Evolutionary conservation across 2,329 filamentous ascomycete species (phyloP), one percentile per base, ranked within the genome.

Genomic region (Amauroascus verrucosus): DNA sequence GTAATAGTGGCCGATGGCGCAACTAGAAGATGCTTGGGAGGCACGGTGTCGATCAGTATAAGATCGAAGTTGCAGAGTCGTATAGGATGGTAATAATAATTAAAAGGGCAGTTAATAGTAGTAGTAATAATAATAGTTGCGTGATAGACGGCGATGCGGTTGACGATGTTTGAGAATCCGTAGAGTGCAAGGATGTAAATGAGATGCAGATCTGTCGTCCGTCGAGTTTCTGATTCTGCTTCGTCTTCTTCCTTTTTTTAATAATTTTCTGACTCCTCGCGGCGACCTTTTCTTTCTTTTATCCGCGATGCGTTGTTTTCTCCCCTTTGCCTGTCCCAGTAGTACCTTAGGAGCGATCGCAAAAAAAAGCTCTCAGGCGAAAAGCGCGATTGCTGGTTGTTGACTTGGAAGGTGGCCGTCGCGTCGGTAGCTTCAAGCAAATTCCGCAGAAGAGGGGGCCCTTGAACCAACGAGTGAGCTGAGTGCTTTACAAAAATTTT

Each of bases 221-320:
- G 33, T 14, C 4, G 20, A 6, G 26, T 14, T 9, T 22, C 18
- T 18, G 5, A 11, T 5, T 41, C 38, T 48, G 22, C 37, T 48
- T 37, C 14, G 16, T 26, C 9, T 18, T 26, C 18, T 9, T n/a
- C 32, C 20, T 24, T 16, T n/a, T n/a, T n/a, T n/a, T n/a, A n/a
- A n/a, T n/a, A n/a, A 30, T 30, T 30, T 30, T 30, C 26, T 30
- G 26, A 30, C 26, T 30, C 26, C 26, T 30, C 26, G 4, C 9
- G 46, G 46, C 46, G 46, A 48, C 26, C 9, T 22, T 30, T 41
- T 9, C n/a, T n/a, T n/a, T 41, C 33, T 24, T 26, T 50, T 41
- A 37, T 26, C 48, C 32, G 30, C 26, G 22, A 48, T 51, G 48
- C 48, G 48, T 35, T 51, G 48, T 51, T 51, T 51, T 9, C 35